Evolutionary conservation across 192 early-diverging fungal genomes (phyloP).

Genomic region (Coemansia sp.): DNA sequence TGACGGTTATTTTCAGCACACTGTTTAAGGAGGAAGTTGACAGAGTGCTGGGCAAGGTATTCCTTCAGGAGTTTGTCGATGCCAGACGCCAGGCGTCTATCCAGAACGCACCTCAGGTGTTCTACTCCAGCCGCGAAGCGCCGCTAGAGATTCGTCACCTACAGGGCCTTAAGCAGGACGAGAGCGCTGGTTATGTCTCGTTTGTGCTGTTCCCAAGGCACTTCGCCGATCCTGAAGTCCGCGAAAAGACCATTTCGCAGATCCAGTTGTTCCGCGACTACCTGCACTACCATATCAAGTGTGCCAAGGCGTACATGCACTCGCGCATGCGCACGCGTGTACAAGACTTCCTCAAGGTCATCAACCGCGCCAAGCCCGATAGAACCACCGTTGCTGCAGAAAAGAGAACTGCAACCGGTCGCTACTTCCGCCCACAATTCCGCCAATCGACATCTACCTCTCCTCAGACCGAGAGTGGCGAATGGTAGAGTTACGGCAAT

Average conservation of each 20-base stretch:
- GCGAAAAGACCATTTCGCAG: constrained; percentile 89
- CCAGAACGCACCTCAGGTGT: constrained; percentile 95
- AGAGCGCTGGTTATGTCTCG: constrained; percentile 90
- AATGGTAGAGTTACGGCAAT: constrained; percentile 19
- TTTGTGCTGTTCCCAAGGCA: constrained; percentile 97
- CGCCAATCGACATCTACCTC: constrained; percentile 35
- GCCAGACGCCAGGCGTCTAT: constrained; percentile 85
- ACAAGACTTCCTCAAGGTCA: constrained; percentile 93
- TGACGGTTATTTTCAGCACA: constrained; percentile 97
- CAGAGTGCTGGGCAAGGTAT: constrained; percentile 91
- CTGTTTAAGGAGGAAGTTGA: constrained; percentile 98
- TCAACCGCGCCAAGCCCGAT: constrained; percentile 98
- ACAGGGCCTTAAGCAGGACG: constrained; percentile 67
- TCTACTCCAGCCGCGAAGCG: constrained; percentile 88
- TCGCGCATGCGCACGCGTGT: constrained; percentile 95
- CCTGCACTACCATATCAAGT: constrained; percentile 99
- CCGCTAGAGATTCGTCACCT: constrained; percentile 90
- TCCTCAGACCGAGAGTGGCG: constrained; percentile 30
- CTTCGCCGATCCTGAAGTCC: constrained; percentile 65
- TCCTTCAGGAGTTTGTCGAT: constrained; percentile 99
- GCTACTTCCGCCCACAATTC: constrained; percentile 55
- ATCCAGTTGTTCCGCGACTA: constrained; percentile 98
- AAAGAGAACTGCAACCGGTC: constrained; percentile 66
- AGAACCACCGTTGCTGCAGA: constrained; percentile 58
- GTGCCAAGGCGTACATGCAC: constrained; percentile 99